These are phyloP conservation scores for Microdochium nivale DNA, from an alignment of 2,329 filamentous ascomycete species.

Conservation along the genomic window DNA sequence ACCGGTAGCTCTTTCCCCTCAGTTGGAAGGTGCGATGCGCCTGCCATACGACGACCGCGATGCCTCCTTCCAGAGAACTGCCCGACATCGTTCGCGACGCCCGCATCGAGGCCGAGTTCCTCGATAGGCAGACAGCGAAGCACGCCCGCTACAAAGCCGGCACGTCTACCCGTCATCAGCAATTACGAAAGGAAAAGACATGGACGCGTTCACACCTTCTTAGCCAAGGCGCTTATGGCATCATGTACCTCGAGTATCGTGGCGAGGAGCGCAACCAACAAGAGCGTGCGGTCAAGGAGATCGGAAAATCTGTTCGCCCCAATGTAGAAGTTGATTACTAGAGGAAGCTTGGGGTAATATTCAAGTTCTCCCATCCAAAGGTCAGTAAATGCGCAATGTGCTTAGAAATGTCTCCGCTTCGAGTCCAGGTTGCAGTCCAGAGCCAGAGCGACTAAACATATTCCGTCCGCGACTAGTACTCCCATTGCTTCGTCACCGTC, in stretches of 20 bases:
- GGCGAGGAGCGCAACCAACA: not conserved
- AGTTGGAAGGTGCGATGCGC: too few species aligned
- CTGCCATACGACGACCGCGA: too few species aligned
- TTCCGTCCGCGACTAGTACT: constrained; percentile 4
- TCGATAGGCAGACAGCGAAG: not conserved
- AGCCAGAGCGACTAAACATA: too few species aligned
- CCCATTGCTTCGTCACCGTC: constrained; percentile 10
- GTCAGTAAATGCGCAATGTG: not conserved
- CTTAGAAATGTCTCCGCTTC: not conserved
- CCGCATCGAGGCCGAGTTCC: not conserved
- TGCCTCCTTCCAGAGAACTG: not conserved
- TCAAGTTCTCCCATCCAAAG: constrained; percentile 2
- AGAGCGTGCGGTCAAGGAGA: not conserved
- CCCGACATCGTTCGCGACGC: not conserved
- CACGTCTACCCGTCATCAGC: not conserved
- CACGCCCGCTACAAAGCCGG: not conserved
- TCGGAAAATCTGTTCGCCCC: not conserved
- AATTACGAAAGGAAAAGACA: not conserved
- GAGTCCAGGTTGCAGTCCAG: not conserved
- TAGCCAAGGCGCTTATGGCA: not conserved
- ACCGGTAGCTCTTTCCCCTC: too few species aligned
- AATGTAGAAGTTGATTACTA: not conserved
- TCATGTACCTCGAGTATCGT: constrained; percentile 1
- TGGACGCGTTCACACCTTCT: not conserved
- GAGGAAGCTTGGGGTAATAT: constrained; percentile 2